phyloP scores from a whole-genome alignment of 148 eudicot species.

The Vaccinium vitisidaea region DNA sequence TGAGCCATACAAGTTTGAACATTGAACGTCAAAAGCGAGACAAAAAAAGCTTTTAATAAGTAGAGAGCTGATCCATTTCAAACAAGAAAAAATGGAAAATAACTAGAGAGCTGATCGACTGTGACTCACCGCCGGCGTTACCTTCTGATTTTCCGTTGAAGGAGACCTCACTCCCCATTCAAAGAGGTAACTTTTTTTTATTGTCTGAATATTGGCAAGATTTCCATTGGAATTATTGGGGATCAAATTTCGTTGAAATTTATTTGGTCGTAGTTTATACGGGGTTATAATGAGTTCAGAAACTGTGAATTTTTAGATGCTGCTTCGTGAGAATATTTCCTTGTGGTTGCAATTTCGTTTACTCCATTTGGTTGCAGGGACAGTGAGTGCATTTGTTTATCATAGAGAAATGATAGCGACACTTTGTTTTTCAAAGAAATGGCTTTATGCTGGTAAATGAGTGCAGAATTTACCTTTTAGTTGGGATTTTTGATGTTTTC shows the following conservation, averaged over 20 bases:
- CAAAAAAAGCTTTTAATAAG: not conserved
- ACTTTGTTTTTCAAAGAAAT: not conserved
- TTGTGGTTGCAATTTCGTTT: not conserved
- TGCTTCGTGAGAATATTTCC: not conserved
- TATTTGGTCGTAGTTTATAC: not conserved
- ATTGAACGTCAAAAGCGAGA: not conserved
- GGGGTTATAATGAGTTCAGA: not conserved
- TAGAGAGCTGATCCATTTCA: too few relatives aligned
- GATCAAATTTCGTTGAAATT: not conserved
- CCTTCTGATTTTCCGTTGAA: constrained; percentile 3
- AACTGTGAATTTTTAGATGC: not conserved
- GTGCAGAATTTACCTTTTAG: not conserved
- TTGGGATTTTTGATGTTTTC: not conserved
- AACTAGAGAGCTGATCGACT: not conserved
- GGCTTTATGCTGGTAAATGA: not conserved
- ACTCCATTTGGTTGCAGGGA: not conserved
- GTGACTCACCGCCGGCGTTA: not conserved
- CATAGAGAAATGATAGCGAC: not conserved
- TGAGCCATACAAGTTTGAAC: constrained; percentile 8
- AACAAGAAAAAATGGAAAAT: too few relatives aligned
- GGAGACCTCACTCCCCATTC: not conserved
- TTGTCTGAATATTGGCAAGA: not conserved
- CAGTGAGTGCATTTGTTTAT: not conserved
- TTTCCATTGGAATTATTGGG: not conserved
- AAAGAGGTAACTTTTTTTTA: not conserved